Evolutionary conservation across 257 asterid genomes (phyloP), one percentile per base, ranked within the genome.

Genomic region (Craterostigma plantagineum): DNA sequence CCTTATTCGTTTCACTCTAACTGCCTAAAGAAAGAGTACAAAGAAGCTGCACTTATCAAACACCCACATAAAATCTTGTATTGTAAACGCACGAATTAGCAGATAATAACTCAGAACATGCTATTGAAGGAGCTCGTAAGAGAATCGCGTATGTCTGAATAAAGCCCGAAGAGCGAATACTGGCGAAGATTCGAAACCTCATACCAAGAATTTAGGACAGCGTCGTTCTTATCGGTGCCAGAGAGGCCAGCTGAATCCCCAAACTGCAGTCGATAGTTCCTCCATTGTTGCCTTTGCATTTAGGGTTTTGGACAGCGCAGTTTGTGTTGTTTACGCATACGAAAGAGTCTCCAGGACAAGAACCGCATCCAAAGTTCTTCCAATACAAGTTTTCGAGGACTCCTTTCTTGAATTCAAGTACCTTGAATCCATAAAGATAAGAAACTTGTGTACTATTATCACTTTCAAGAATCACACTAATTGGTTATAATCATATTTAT

Each of bases 351-450:
- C 75, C 73, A 0, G 50, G 57, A 65, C 95, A 87, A 9, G 78
- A 70, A 6, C 34, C 48, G 0, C 99, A 83, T 9, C 95, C 92
- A 15, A 68, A 79, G 54, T 71, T 75, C 68, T 83, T 90, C 94
- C 95, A 83, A 62, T 34, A 83, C 34, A 90, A 48, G 61, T 83
- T 90, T 18, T 75, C 77, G 14, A 90, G 81, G 16, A 57, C 69
- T 30, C 95, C 98, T 43, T 75, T 65, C 44, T 77, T 73, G 71
- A 90, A 90, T 43, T 83, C 94, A 62, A 90, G 91, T 50, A 90
- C 91, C 95, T 90, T 37, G 3, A 15, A 11, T 10, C 12, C 16
- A 16, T 15, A 12, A 36, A 51, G n/a, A n/a, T n/a, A n/a, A n/a
- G n/a, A n/a, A n/a, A n/a, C n/a, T 0, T 13, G 14, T 38, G 12